Conservation (phyloP, 176 grass and related monocot species). For the Thinopyrum elongatum region DNA sequence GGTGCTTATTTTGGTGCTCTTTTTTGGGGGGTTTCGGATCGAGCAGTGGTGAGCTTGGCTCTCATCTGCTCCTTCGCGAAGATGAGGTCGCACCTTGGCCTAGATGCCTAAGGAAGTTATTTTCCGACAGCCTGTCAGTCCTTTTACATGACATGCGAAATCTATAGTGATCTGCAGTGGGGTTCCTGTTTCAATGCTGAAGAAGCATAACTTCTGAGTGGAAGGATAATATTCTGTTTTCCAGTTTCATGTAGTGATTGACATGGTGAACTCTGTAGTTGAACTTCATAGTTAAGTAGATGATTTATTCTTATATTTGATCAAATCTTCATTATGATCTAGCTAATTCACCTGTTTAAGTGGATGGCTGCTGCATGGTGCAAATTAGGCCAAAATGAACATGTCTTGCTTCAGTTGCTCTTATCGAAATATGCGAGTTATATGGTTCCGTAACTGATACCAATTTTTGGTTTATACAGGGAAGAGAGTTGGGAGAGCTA, state of each 20-base stretch:
- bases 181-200: neutral
- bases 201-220: neutral
- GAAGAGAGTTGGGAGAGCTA: slow-evolving; percentile 74
- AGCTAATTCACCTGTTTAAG: neutral
- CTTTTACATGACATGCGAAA: neutral
- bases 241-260: neutral
- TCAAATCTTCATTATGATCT: neutral
- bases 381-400: neutral
- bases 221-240: neutral
- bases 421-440: neutral
- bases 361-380: neutral
- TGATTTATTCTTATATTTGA: neutral
- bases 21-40: neutral
- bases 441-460: neutral
- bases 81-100: slow-evolving; percentile 75
- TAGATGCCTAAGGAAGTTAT: slow-evolving; percentile 38
- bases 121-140: neutral
- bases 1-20: slow-evolving; percentile 4
- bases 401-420: neutral
- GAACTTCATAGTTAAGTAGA: neutral
- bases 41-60: slow-evolving; percentile 84
- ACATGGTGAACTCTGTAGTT: neutral
- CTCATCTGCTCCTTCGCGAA: slow-evolving; percentile 85
- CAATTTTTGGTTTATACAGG: slow-evolving; percentile 39
- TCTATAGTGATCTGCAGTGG: neutral